These are phyloP conservation scores for Claviceps paspali DNA, from an alignment of 2,329 filamentous ascomycete genomes.

Conservation along the genomic window DNA sequence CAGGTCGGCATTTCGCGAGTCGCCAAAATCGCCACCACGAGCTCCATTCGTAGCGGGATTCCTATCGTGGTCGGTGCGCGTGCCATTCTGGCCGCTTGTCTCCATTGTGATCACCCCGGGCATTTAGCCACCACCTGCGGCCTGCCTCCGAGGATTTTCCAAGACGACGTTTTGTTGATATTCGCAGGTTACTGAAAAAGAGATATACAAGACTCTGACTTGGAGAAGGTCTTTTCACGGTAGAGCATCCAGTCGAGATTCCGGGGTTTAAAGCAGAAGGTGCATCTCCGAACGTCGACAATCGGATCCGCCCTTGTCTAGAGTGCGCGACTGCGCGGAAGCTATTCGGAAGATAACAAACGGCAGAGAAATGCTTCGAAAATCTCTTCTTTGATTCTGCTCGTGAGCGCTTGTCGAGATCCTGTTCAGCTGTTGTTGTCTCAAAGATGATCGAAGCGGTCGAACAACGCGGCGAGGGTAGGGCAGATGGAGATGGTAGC, in stretches of 20 bases:
- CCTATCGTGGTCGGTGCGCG: slow-evolving; percentile 41
- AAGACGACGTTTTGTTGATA: not conserved
- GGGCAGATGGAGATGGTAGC: not conserved
- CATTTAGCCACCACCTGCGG: slow-evolving; percentile 21
- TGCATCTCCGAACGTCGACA: slow-evolving; percentile 3
- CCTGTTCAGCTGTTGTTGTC: not conserved
- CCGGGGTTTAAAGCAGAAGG: slow-evolving; percentile 4
- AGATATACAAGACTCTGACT: not conserved
- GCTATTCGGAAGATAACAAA: no score
- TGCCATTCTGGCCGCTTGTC: slow-evolving; percentile 35
- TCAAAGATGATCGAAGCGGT: not conserved
- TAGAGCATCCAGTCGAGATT: not conserved
- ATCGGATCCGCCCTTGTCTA: not conserved
- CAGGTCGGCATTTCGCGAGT: slow-evolving; percentile 11
- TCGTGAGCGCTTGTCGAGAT: not conserved
- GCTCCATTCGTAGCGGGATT: slow-evolving; percentile 27
- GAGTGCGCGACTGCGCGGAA: not conserved
- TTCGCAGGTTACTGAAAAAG: not conserved
- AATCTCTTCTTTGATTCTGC: no score
- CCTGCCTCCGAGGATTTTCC: not conserved
- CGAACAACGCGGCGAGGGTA: not conserved
- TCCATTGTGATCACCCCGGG: slow-evolving; percentile 41
- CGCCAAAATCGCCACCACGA: slow-evolving; percentile 21
- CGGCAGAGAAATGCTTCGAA: no score
- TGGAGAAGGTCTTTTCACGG: not conserved